Base-by-base conservation (phyloP, 768 basidiomycete species). In the Boletus sensibilis region DNA sequence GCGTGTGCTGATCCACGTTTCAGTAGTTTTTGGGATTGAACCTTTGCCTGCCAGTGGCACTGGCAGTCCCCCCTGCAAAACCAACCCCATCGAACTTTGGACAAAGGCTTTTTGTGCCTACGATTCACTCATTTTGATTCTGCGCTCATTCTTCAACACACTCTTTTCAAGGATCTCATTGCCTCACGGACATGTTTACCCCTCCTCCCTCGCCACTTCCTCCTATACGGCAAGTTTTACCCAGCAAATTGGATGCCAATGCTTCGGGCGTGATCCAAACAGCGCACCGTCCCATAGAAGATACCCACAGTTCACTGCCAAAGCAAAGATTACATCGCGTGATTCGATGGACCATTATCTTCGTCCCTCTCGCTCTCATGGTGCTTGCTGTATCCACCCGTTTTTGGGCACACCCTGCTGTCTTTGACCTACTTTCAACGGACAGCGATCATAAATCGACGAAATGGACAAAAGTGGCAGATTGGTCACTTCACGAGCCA, bases 291-390 rank as follows among this genome's bases (percentile, higher is more conserved):
- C 40, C 51, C 45, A 41, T 25, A 29, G 35, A 57, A 18, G 58
- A 57, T 48, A 42, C 52, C 44, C 55, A 6, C 16, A 20, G 34
- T 23, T 23, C 25, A 25, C 37, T 16, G 2, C 56, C 74, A 72
- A 44, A 76, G 69, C 33, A 78, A 75, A 41, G 76, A 81, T 23
- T 71, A 23, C 76, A 50, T 74, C 76, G 51, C 35, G 50, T 52
- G n/a, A 52, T 68, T 40, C 71, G 73, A 65, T 82, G 79, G 79
- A 75, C 81, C 1, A 77, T 84, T 52, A 52, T 88, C 40, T 58
- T 85, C 34, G 75, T 87, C 3, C 88, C 88, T 3, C 59, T 85
- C 11, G 60, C 75, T 7, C 76, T 90, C 48, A 65, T 86, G 38
- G 52, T 84, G 41, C 76, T 88, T 57, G 82, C 83, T 12, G 64